Percentiles rank a stretch among this genome's conserved stretches.
Conservation (phyloP, 2,329 filamentous ascomycete species). For the Xylaria sp. region DNA sequence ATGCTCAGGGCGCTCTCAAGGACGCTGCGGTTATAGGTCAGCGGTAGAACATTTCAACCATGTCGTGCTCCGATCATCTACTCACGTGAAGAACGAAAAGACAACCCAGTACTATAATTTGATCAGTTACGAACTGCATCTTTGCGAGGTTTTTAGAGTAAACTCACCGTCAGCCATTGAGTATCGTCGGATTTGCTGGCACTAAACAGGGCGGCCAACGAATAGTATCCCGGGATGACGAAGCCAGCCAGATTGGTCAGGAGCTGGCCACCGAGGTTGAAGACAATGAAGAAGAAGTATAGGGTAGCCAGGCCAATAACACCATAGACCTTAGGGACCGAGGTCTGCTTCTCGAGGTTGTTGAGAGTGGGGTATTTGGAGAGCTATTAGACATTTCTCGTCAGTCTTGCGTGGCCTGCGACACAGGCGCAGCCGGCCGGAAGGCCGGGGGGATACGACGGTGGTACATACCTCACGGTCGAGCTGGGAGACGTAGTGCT, state of each 20-base stretch:
- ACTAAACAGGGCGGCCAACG: conserved; percentile 75
- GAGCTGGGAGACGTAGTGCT: conserved; percentile 76
- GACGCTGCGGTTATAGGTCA: conserved; percentile 52
- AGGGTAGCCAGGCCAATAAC: conserved; percentile 74
- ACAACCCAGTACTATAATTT: conserved; percentile 78
- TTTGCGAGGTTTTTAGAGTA: conserved; percentile 11
- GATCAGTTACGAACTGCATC: conserved; percentile 38
- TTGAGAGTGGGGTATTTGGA: conserved; percentile 82
- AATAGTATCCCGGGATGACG: conserved; percentile 82
- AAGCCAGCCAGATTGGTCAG: conserved; percentile 87
- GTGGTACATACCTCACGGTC: conserved; percentile 72
- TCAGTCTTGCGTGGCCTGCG: conserved; percentile 25
- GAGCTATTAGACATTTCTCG: conserved; percentile 59
- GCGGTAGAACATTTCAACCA: conserved; percentile 6
- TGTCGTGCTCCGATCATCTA: conserved; percentile 9
- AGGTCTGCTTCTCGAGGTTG: conserved; percentile 84
- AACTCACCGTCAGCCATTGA: conserved; percentile 73
- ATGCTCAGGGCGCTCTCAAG: conserved; percentile 81
- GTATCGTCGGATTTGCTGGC: conserved; percentile 75
- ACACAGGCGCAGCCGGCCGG: conserved; percentile 9
- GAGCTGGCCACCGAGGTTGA: conserved; percentile 88
- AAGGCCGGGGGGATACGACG: conserved; percentile 1
- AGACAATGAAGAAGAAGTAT: conserved; percentile 90
- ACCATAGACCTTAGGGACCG: conserved; percentile 82
- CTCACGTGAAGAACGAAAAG: conserved; percentile 76